Evolutionary conservation across 176 grass and related monocot genomes (phyloP).

Genomic region (Bonia amplexicaulis): DNA sequence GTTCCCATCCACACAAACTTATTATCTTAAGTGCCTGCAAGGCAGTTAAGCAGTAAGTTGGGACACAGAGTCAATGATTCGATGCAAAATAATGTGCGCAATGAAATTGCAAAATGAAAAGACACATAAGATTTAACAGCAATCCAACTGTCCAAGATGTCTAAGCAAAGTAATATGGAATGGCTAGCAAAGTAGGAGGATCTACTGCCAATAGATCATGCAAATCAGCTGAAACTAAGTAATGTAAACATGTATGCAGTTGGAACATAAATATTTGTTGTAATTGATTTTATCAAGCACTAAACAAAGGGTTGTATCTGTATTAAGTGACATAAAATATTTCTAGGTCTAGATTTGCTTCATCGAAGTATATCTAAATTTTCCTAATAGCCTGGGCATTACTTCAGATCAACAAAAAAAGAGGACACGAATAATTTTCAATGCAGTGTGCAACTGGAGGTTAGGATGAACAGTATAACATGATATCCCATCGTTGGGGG

Average conservation of each 20-base stretch:
- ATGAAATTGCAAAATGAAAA: background rate
- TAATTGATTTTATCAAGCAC: constrained; percentile 6
- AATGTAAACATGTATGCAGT: background rate
- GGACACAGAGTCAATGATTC: background rate
- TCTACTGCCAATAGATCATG: background rate
- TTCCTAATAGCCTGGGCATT: background rate
- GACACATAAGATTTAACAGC: background rate
- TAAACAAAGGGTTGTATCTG: background rate
- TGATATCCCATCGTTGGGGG: background rate
- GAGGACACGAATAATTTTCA: background rate
- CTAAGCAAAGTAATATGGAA: constrained; percentile 4
- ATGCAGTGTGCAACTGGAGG: background rate
- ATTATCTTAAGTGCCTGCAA: constrained; percentile 78
- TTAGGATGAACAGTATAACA: constrained; percentile 4
- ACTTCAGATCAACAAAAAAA: background rate
- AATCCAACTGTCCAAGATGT: background rate
- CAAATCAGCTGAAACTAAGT: constrained; percentile 17
- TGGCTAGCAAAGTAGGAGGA: background rate
- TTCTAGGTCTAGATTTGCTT: constrained; percentile 4
- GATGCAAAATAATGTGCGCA: background rate
- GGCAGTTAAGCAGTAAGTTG: constrained; percentile 18
- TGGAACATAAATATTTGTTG: background rate
- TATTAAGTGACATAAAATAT: constrained; percentile 1
- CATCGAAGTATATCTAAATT: background rate
- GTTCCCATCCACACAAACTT: constrained; percentile 92